These are phyloP conservation scores for Hypoxylon sp. DNA, from an alignment of 2,329 filamentous ascomycete species.

Conservation along the genomic window DNA sequence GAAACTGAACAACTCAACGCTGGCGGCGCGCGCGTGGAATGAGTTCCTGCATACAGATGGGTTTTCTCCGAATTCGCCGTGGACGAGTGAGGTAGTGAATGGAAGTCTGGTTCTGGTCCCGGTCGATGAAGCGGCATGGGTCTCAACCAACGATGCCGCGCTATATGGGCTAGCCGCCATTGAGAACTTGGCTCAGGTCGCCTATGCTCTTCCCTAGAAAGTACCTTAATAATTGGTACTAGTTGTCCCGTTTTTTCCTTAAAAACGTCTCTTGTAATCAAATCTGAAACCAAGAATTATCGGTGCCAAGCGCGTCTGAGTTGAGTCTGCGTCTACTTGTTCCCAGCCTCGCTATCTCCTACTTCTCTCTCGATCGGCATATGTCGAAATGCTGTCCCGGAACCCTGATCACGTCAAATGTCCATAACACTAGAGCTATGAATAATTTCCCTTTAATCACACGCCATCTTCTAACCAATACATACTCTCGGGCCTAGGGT, in stretches of 20 bases:
- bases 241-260: neutral
- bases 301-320: neutral
- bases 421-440: too few species aligned
- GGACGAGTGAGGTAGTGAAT: conserved; percentile 58
- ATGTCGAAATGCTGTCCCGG: too few species aligned
- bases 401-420: too few species aligned
- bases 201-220: conserved; percentile 52
- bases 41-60: conserved; percentile 68
- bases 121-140: conserved; percentile 70
- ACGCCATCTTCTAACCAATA: too few species aligned
- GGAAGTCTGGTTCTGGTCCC: conserved; percentile 62
- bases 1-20: conserved; percentile 60
- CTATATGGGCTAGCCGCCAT: conserved; percentile 71
- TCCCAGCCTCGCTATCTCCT: neutral
- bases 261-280: neutral
- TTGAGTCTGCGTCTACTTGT: neutral
- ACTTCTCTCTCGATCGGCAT: neutral
- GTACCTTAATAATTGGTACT: conserved; percentile 6
- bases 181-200: conserved; percentile 64
- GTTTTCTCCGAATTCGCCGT: conserved; percentile 56
- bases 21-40: conserved; percentile 67
- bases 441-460: too few species aligned
- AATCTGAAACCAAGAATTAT: neutral
- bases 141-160: conserved; percentile 70
- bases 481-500: too few species aligned